These are phyloP conservation scores for Mortierella sp. DNA, from an alignment of 371 early-diverging fungal species.

Conservation along the genomic window DNA sequence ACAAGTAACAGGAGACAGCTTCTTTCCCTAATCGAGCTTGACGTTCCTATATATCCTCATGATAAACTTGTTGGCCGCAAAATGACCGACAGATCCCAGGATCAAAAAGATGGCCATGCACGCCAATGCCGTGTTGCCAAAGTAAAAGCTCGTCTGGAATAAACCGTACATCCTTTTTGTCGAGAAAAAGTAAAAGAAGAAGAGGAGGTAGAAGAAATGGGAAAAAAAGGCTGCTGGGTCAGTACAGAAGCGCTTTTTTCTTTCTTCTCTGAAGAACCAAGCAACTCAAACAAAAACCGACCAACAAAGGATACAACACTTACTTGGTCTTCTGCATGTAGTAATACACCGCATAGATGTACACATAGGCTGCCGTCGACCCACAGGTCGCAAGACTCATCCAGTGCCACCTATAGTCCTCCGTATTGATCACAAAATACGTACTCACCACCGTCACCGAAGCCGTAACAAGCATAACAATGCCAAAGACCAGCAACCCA, in stretches of 20 bases:
- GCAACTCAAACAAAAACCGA: background rate
- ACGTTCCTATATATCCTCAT: slow-evolving; percentile 81
- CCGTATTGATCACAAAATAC: slow-evolving; percentile 85
- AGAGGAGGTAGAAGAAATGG: too few relatives aligned
- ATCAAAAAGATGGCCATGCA: slow-evolving; percentile 78
- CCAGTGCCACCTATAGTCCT: slow-evolving; percentile 94
- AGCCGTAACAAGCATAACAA: slow-evolving; percentile 80
- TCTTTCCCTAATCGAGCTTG: slow-evolving; percentile 67
- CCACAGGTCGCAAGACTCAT: slow-evolving; percentile 84
- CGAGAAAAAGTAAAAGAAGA: background rate
- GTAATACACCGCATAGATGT: slow-evolving; percentile 85
- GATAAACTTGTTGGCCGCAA: slow-evolving; percentile 73
- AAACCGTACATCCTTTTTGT: slow-evolving; percentile 81
- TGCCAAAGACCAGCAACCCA: slow-evolving; percentile 79
- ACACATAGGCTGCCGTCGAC: slow-evolving; percentile 84
- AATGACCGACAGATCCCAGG: slow-evolving; percentile 80
- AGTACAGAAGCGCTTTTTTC: slow-evolving; percentile 17
- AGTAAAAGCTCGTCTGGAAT: slow-evolving; percentile 86
- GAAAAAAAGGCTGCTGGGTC: too few relatives aligned
- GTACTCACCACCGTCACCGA: slow-evolving; percentile 86
- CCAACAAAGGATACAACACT: slow-evolving; percentile 12
- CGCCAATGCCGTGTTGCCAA: slow-evolving; percentile 82
- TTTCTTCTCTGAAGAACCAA: slow-evolving; percentile 29
- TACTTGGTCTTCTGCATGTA: slow-evolving; percentile 81
- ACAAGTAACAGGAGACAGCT: background rate